Evolutionary conservation across 352 stramenopile genomes (phyloP), one percentile per base, ranked within the genome.

Genomic region (Phytopythium litorale): DNA sequence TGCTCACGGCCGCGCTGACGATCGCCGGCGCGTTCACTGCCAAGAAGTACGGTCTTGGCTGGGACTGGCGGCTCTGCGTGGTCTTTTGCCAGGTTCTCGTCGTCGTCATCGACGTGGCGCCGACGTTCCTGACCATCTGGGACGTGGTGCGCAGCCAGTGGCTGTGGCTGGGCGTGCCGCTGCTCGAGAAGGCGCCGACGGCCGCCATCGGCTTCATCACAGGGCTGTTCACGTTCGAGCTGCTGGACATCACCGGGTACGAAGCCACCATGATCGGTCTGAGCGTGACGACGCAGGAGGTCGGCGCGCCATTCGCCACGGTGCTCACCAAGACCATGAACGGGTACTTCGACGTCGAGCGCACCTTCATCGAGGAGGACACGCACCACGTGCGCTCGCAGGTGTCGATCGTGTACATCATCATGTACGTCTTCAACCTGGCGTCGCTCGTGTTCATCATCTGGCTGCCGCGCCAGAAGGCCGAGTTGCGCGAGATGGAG

Each of bases 41-140:
- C 56, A 76, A 73, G 60, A 73, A 49, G 49, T 71, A 68, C n/a
- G 70, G 70, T 30, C 70, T 76, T 30, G 49, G 60, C 0, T 90
- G 81, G 81, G 84, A 76, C 68, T 90, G 77, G 76, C 76, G 70
- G 1, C 48, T 63, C 56, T 48, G 66, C 30, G 72, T 81, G 12
- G 72, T 88, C 52, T 66, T 79, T 23, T 56, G 64, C 4, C 72
- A 84, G 60, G 42, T 85, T 13, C 53, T 73, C 3, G 72, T 87
- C 35, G 75, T 89, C 23, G 54, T 62, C 7, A 62, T 84, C 32
- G 80, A 88, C 37, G 57, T 71, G 1, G 55, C 79, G 5, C 74
- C 77, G 16, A 86, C 76, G 18, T 76, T 88, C 51, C 62, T 84
- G 56, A 89, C 80, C 35, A 84, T 88, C 60, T 89, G 80, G 80